Base-by-base conservation (phyloP, 2,329 filamentous ascomycete species). In the Fusarium sp. region DNA sequence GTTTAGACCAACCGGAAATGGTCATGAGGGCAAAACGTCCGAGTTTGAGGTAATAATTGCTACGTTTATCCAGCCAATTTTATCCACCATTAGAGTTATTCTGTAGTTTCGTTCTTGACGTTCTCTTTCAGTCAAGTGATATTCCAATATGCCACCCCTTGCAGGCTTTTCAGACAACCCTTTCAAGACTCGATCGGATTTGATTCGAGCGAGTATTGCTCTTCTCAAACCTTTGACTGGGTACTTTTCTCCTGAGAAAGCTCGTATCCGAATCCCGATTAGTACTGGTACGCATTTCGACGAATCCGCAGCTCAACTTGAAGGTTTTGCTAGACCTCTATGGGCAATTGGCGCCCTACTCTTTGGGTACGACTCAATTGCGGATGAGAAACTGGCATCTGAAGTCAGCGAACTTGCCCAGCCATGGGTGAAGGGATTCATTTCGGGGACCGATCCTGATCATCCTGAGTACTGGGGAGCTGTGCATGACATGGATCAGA, bases 401-500 rank as follows among this genome's bases (percentile, higher is more conserved):
- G 58, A 60, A 1, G 70, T 74, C 5, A 54, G 54, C 10, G 25
- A 66, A 10, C 43, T 79, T 2, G 27, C 73, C 5, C 64, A 76
- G 17, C 75, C 77, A 63, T 85, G 83, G 83, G 81, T 30, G 30
- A 73, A 14, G 76, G 84, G 22, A 54, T 83, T 57, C 11, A 64
- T 70, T n/a, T 64, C 69, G 1, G 84, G 84, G 6, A 81, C 80
- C 0, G 79, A 85, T 22, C 83, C 82, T 0, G 43, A 67, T 0
- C 75, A 81, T 20, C 43, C 70, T 0, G 84, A 84, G 27, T 89
- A 87, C 69, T 89, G 87, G 87, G 87, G 86, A 0, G 76, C 81
- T 1, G 82, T 88, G 2, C 78, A 80, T 0, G 76, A 86, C 6
- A 81, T 81, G 22, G 87, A 89, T 58, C 87, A 89, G 72, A 78